Conservation (phyloP, 805 yeast genomes). For the Candida pseudofarinosa region DNA sequence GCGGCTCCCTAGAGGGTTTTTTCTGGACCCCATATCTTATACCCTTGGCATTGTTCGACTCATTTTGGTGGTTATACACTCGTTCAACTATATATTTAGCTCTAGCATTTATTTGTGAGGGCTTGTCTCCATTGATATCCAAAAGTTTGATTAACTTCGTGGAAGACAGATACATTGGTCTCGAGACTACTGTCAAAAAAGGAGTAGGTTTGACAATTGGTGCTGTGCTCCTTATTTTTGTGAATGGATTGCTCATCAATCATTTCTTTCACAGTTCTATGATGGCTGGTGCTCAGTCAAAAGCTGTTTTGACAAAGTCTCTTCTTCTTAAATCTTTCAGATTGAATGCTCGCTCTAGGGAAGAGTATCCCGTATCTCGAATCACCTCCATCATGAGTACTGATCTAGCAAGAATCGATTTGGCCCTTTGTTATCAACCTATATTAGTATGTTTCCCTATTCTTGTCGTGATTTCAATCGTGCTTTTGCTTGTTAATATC, state of each 20-base stretch:
- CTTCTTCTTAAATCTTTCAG: slow-evolving; percentile 37
- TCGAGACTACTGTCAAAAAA: slow-evolving; percentile 39
- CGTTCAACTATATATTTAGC: slow-evolving; percentile 39
- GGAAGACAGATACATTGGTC: slow-evolving; percentile 44
- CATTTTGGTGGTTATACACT: slow-evolving; percentile 46
- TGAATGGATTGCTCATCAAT: slow-evolving; percentile 37
- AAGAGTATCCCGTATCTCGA: slow-evolving; percentile 34
- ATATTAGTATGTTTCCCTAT: slow-evolving; percentile 39
- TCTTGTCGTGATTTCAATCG: slow-evolving; percentile 37
- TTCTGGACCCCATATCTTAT: slow-evolving; percentile 39
- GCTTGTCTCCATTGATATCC: slow-evolving; percentile 64
- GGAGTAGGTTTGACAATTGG: slow-evolving; percentile 82
- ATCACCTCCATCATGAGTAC: slow-evolving; percentile 41
- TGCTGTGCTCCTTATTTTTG: slow-evolving; percentile 50
- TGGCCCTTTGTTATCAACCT: slow-evolving; percentile 43
- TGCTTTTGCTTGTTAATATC: slow-evolving; percentile 29
- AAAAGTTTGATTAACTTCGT: slow-evolving; percentile 63
- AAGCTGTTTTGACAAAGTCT: slow-evolving; percentile 37
- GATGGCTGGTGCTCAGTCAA: slow-evolving; percentile 40
- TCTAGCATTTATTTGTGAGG: slow-evolving; percentile 44
- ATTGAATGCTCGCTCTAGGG: slow-evolving; percentile 29
- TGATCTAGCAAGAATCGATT: slow-evolving; percentile 41
- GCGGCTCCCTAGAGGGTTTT: slow-evolving; percentile 20
- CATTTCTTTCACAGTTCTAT: slow-evolving; percentile 41
- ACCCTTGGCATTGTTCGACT: slow-evolving; percentile 43